Evolutionary conservation across 2,329 filamentous ascomycete species (phyloP).

Genomic region (Aspergillus oerlinghausenensis): DNA sequence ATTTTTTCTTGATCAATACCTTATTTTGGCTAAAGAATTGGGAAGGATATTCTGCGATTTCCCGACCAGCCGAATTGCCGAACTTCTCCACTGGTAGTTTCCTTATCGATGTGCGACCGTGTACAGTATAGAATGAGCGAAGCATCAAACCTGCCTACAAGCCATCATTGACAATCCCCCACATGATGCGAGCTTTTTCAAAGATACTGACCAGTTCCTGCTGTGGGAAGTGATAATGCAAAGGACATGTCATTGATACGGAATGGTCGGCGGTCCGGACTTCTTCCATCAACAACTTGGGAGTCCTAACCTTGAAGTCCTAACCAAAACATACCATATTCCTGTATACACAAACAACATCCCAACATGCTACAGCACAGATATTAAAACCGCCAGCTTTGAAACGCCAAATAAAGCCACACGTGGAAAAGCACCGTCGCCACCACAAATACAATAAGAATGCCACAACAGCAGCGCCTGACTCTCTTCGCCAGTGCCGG

Average conservation of each 20-base stretch:
- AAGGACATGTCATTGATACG: not conserved
- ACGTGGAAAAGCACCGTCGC: not conserved
- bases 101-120: not conserved
- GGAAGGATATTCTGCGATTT: not conserved
- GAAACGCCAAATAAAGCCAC: not conserved
- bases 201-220: not conserved
- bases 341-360: not conserved
- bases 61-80: not conserved
- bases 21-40: not conserved
- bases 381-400: not conserved
- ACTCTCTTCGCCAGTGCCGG: not conserved
- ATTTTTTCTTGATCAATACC: not conserved
- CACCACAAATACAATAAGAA: not conserved
- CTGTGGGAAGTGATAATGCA: not conserved
- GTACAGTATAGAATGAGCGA: not conserved
- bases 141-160: not conserved
- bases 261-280: not conserved
- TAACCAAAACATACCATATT: not conserved
- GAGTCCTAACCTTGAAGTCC: not conserved
- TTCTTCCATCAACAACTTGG: not conserved
- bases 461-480: not conserved
- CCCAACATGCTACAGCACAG: not conserved
- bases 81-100: not conserved
- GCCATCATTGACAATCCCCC: no score
- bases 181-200: no score